Percentiles rank a stretch among this genome's conserved stretches.
Conservation (phyloP, 179 eudicot genomes). For the Silene coronaria region DNA sequence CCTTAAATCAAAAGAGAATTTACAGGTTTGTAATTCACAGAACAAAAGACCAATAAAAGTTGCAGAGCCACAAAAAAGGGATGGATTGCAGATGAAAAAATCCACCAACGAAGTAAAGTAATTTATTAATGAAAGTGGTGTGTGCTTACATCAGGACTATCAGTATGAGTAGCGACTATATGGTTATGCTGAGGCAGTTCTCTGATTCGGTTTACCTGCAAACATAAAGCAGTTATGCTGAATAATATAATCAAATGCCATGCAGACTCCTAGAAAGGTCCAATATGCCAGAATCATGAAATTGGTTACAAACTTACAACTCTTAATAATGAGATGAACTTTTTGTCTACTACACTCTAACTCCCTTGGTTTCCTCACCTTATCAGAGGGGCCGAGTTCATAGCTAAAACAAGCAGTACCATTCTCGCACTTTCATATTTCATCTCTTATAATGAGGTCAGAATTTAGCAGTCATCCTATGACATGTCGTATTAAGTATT, state of each 20-base stretch:
- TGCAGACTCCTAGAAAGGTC: not conserved
- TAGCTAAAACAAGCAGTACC: not conserved
- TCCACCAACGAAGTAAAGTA: not conserved
- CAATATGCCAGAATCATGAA: not conserved
- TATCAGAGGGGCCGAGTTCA: not conserved
- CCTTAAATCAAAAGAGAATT: conserved; percentile 32
- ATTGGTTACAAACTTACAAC: not conserved
- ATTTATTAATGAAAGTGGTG: not conserved
- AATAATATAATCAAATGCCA: not conserved
- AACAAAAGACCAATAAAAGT: not conserved
- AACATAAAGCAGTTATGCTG: conserved; percentile 3
- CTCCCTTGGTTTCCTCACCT: too few relatives aligned
- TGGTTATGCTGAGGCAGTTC: conserved; percentile 96
- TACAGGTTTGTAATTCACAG: not conserved
- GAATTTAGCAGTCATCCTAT: too few relatives aligned
- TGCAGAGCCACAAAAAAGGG: not conserved
- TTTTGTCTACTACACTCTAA: not conserved
- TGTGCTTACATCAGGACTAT: conserved; percentile 85
- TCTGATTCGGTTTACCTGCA: conserved; percentile 93
- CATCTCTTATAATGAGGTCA: too few relatives aligned
- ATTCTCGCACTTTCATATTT: too few relatives aligned
- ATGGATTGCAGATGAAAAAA: not conserved
- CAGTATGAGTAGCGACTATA: conserved; percentile 95
- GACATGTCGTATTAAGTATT: too few relatives aligned
- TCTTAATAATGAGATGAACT: not conserved